These are phyloP conservation scores for Plasmodium berghei DNA, from an alignment of 169 alveolate genomes.

Conservation along the genomic window DNA sequence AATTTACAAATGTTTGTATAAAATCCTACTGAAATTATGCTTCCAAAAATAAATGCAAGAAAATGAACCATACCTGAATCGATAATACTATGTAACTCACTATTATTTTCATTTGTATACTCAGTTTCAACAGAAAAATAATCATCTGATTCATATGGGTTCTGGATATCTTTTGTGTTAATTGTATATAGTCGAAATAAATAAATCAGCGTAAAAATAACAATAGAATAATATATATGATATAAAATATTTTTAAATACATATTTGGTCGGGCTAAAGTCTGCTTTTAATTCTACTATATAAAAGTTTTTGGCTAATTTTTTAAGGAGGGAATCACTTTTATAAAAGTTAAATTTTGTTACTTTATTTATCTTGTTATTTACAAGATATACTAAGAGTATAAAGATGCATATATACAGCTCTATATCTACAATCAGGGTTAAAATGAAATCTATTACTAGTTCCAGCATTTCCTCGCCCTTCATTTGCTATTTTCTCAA, in stretches of 20 bases:
- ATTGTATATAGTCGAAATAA: slow-evolving; percentile 24
- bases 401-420: slow-evolving; percentile 20
- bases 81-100: background rate
- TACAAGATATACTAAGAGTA: slow-evolving; percentile 15
- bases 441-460: slow-evolving; percentile 14
- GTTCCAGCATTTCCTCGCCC: slow-evolving; percentile 8
- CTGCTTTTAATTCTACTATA: slow-evolving; percentile 31
- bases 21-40: slow-evolving; percentile 8
- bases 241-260: slow-evolving; percentile 25
- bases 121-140: no score
- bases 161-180: slow-evolving; percentile 17
- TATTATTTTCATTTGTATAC: no score
- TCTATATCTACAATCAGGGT: slow-evolving; percentile 33
- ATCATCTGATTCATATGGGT: background rate
- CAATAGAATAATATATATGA: slow-evolving; percentile 30
- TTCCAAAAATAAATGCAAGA: slow-evolving; percentile 40
- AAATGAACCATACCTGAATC: background rate
- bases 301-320: slow-evolving; percentile 51
- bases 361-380: slow-evolving; percentile 25
- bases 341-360: slow-evolving; percentile 20
- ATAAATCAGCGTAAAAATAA: slow-evolving; percentile 28
- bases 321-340: slow-evolving; percentile 28
- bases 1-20: slow-evolving; percentile 21
- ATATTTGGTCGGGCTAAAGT: slow-evolving; percentile 43
- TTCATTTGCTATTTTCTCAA: background rate